Percentiles rank a stretch among this genome's conserved stretches.
Evolutionary conservation across 2,329 filamentous ascomycete species (phyloP).

Genomic region (Aspergillus arachidicola): DNA sequence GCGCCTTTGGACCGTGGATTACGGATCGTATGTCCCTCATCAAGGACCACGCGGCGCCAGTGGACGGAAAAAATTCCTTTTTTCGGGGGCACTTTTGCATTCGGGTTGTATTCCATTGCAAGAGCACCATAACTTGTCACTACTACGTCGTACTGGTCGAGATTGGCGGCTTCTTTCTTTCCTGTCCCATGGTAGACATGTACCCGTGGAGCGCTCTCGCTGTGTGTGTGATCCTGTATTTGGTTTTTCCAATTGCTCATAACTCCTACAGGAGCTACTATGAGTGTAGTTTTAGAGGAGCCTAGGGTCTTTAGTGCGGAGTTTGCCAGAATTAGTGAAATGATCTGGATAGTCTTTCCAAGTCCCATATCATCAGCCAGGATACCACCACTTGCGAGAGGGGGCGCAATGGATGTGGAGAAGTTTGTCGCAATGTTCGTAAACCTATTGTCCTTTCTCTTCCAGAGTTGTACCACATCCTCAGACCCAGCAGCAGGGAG

Average conservation of each 20-base stretch:
- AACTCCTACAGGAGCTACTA: constrained; percentile 79
- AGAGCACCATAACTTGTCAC: constrained; percentile 84
- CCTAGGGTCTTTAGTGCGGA: constrained; percentile 45
- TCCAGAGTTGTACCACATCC: constrained; percentile 78
- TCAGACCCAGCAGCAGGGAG: constrained; percentile 62
- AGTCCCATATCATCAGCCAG: constrained; percentile 92
- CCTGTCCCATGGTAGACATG: constrained; percentile 73
- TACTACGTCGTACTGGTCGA: constrained; percentile 72
- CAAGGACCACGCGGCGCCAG: constrained; percentile 79
- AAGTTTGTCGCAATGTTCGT: constrained; percentile 74
- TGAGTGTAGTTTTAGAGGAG: constrained; percentile 67
- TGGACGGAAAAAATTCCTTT: constrained; percentile 63
- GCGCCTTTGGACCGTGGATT: constrained; percentile 75
- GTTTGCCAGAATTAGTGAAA: constrained; percentile 72
- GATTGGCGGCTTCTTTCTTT: constrained; percentile 60
- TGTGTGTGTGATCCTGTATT: constrained; percentile 70
- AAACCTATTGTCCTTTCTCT: constrained; percentile 55
- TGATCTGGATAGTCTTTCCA: constrained; percentile 85
- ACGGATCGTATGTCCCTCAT: constrained; percentile 81
- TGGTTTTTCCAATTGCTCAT: constrained; percentile 91
- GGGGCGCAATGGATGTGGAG: constrained; percentile 59
- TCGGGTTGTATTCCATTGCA: constrained; percentile 62
- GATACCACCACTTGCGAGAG: constrained; percentile 77
- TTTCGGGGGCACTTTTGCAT: constrained; percentile 47
- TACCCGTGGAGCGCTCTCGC: constrained; percentile 64